Evolutionary conservation across 2,329 filamentous ascomycete genomes (phyloP), one percentile per base, ranked within the genome.

Genomic region (Xylariaceae sp.): DNA sequence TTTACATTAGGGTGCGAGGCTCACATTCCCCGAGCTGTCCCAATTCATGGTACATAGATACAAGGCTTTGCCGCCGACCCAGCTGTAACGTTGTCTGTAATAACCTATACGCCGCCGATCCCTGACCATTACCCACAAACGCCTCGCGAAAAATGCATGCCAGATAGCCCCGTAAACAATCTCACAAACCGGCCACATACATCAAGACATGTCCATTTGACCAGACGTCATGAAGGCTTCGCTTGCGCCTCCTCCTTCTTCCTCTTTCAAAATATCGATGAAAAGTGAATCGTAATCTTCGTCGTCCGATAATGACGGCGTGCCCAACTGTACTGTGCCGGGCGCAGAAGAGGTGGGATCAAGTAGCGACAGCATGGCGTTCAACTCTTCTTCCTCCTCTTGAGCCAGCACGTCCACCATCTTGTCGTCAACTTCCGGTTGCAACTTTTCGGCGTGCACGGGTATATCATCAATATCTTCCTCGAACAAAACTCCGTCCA

Each of bases 231-330:
- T 42, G n/a, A n/a, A n/a, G 21, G 21, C 21, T 38, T 51, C 51
- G 13, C 48, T 46, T 31, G 56, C 55, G 47, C 36, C 47, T 16
- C 43, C 43, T 18, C 48, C 41, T 8, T 43, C 50, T 32, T 52
- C 42, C 4, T 71, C 64, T n/a, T 73, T 67, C 35, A 78, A 60
- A 26, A 85, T 57, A 49, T 86, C 78, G 66, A 77, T 74, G 56
- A 95, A 82, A 8, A 81, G 60, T 32, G 69, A 63, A 47, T 82
- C 78, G 51, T 80, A 82, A 30, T 80, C 76, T 11, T 72, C 72
- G 31, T 80, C 76, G 36, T 81, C 76, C 1, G 65, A 70, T 21
- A 68, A 57, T 1, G 57, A 54, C 7, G 60, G 53, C 2, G 66
- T 63, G 5, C 54, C 51, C 11, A 60, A 61, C n/a, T 51, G 55